Conservation (phyloP, 2,329 filamentous ascomycete genomes). For the Epichloe hybrida region DNA sequence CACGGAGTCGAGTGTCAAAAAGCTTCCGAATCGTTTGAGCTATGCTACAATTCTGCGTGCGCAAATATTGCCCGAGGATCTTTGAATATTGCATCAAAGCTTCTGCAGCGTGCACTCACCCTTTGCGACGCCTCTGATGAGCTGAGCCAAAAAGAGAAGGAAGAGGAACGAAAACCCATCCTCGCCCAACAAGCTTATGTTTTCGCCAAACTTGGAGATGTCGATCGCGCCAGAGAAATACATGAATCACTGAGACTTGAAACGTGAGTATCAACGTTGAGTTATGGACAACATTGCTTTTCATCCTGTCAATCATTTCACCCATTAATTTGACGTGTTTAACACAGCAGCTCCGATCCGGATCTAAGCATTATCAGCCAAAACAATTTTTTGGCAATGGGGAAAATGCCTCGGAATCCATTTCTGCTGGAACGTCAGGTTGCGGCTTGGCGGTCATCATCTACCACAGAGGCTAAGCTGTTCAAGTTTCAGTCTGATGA, state of each 20-base stretch:
- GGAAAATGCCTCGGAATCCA: slow-evolving; percentile 40
- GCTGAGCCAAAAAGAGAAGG: slow-evolving; percentile 59
- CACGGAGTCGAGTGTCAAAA: slow-evolving; percentile 35
- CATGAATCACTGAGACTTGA: slow-evolving; percentile 46
- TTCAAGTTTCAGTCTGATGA: slow-evolving; percentile 53
- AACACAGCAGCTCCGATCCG: slow-evolving; percentile 46
- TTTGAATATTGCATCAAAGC: slow-evolving; percentile 46
- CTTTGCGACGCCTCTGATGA: slow-evolving; percentile 65
- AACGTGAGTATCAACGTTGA: slow-evolving; percentile 34
- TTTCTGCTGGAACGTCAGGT: slow-evolving; percentile 53
- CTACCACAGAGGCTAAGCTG: slow-evolving; percentile 46
- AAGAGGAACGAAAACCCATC: slow-evolving; percentile 61
- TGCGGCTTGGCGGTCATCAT: slow-evolving; percentile 33
- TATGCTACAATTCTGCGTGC: slow-evolving; percentile 70
- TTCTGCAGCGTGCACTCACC: slow-evolving; percentile 56
- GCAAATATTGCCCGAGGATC: slow-evolving; percentile 57
- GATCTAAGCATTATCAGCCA: slow-evolving; percentile 53
- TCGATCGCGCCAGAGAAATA: slow-evolving; percentile 49
- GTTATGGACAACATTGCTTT: background rate
- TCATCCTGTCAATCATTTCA: background rate
- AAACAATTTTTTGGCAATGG: slow-evolving; percentile 43
- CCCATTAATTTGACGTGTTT: slow-evolving; percentile 14
- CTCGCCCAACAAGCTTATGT: slow-evolving; percentile 65
- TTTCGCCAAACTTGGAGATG: slow-evolving; percentile 50
- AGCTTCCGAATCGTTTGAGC: slow-evolving; percentile 65